These are phyloP conservation scores for Phytopythium delawarense DNA, from an alignment of 352 stramenopile species.

Conservation along the genomic window DNA sequence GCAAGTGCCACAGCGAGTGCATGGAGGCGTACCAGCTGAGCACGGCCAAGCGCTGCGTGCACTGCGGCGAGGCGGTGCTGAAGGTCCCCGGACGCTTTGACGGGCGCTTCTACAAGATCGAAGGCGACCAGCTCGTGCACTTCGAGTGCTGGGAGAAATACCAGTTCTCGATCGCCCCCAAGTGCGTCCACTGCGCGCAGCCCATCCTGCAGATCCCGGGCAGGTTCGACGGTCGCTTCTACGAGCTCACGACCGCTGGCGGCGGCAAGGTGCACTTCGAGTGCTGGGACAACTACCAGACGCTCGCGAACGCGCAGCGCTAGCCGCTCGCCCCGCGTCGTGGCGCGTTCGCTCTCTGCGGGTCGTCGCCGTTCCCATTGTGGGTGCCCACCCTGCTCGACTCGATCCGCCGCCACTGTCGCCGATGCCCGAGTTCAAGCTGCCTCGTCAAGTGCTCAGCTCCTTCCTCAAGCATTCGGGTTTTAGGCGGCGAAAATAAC, in stretches of 20 bases:
- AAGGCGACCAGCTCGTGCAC: slow-evolving; percentile 62
- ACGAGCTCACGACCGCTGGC: slow-evolving; percentile 63
- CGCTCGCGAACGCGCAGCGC: slow-evolving; percentile 18
- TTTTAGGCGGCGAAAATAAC: background rate
- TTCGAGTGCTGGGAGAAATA: slow-evolving; percentile 87
- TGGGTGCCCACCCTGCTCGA: background rate
- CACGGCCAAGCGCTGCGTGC: slow-evolving; percentile 68
- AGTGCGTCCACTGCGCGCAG: slow-evolving; percentile 74
- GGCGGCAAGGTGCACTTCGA: slow-evolving; percentile 84
- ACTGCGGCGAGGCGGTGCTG: slow-evolving; percentile 66
- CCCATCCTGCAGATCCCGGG: slow-evolving; percentile 69
- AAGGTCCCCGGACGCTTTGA: slow-evolving; percentile 70
- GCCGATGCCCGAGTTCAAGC: background rate
- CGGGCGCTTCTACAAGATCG: slow-evolving; percentile 85
- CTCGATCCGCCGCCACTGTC: background rate
- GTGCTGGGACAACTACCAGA: slow-evolving; percentile 80
- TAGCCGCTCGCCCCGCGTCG: background rate
- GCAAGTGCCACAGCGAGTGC: slow-evolving; percentile 81
- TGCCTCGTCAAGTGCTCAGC: no score
- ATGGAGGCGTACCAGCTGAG: slow-evolving; percentile 73
- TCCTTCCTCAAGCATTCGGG: background rate
- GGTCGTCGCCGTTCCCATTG: background rate
- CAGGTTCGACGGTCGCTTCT: slow-evolving; percentile 80
- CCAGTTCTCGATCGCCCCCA: slow-evolving; percentile 60
- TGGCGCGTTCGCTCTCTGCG: background rate